Conservation (phyloP, 768 basidiomycete genomes). For the Lepiota subincarnata region DNA sequence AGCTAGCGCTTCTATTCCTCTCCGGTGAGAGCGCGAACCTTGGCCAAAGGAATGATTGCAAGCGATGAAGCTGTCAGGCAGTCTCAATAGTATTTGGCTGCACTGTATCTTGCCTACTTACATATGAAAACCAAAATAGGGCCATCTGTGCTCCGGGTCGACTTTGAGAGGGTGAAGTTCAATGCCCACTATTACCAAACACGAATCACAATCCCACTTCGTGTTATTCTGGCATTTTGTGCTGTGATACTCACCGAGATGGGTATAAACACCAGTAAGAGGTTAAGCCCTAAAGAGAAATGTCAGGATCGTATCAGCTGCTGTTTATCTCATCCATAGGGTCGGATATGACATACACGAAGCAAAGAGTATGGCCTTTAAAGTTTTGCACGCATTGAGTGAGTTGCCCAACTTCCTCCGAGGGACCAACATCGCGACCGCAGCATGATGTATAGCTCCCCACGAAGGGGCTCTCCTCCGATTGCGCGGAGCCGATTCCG, state of each 20-base stretch:
- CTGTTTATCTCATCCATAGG: not conserved
- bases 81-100: not conserved
- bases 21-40: slow-evolving; percentile 34
- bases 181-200: slow-evolving; percentile 61
- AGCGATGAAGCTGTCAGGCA: slow-evolving; percentile 59
- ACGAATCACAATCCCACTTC: not conserved
- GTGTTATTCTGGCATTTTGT: not conserved
- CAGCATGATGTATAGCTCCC: not conserved
- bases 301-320: too few species aligned
- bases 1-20: not conserved
- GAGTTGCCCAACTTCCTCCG: slow-evolving; percentile 35
- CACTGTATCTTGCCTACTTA: slow-evolving; percentile 30
- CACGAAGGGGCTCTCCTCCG: too few species aligned
- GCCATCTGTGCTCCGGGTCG: slow-evolving; percentile 31
- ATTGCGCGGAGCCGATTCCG: too few species aligned
- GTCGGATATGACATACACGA: slow-evolving; percentile 55
- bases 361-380: slow-evolving; percentile 48
- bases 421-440: slow-evolving; percentile 30
- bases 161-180: slow-evolving; percentile 48
- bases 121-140: slow-evolving; percentile 66
- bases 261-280: slow-evolving; percentile 68
- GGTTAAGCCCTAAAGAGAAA: slow-evolving; percentile 57
- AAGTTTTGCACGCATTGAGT: slow-evolving; percentile 42
- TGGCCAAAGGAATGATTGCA: slow-evolving; percentile 82
- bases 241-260: slow-evolving; percentile 45